phyloP scores from a whole-genome alignment of 305 asterid species.

The Striga hermonthica region DNA sequence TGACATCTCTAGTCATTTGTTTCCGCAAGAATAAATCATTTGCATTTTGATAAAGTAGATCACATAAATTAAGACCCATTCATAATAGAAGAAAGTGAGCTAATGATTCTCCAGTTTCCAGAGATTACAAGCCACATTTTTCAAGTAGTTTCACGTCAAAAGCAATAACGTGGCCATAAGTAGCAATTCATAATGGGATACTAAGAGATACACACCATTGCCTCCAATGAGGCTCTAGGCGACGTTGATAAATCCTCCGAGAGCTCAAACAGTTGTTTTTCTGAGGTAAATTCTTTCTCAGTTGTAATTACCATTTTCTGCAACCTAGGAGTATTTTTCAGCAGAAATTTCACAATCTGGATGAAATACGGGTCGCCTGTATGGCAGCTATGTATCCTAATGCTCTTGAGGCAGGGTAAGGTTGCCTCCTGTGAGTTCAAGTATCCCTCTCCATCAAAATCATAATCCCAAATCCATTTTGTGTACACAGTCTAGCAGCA shows the following conservation, averaged over 20 bases:
- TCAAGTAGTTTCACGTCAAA: neutral
- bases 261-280: neutral
- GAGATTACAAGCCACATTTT: neutral
- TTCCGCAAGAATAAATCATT: no score
- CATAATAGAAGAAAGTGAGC: neutral
- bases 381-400: slow-evolving; percentile 1
- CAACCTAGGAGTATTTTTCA: slow-evolving; percentile 10
- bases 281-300: neutral
- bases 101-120: neutral
- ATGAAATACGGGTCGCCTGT: slow-evolving; percentile 4
- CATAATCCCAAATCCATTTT: slow-evolving; percentile 23
- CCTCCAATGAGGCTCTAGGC: slow-evolving; percentile 25
- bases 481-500: neutral
- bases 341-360: slow-evolving; percentile 29
- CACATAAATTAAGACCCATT: no score
- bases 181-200: neutral
- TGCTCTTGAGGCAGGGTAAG: slow-evolving; percentile 23
- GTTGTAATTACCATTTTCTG: slow-evolving; percentile 17
- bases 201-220: slow-evolving; percentile 9
- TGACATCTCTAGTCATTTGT: no score
- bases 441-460: slow-evolving; percentile 25
- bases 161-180: neutral
- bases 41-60: no score
- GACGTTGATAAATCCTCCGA: neutral
- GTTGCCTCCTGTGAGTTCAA: slow-evolving; percentile 23